These are phyloP conservation scores for Trifolium fragiferum DNA, from an alignment of 306 rosid genomes.

Conservation along the genomic window DNA sequence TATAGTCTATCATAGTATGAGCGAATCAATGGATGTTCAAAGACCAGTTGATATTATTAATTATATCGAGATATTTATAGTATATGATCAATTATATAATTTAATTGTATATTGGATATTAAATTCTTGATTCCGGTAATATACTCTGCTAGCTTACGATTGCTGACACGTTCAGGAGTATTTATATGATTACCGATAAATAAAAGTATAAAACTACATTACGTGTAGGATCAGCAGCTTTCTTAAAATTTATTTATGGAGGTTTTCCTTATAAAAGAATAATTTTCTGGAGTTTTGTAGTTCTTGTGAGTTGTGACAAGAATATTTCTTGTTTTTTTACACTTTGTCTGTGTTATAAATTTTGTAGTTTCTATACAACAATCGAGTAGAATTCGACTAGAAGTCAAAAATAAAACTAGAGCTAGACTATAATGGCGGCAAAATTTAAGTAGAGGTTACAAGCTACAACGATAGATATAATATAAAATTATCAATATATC, in stretches of 20 bases:
- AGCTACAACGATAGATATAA: constrained; percentile 17
- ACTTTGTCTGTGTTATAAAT: constrained; percentile 15
- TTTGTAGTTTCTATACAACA: neutral
- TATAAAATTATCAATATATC: neutral
- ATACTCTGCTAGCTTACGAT: constrained; percentile 7
- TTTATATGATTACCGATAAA: too few relatives aligned
- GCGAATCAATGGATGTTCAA: neutral
- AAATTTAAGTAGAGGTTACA: neutral
- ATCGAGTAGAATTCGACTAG: constrained; percentile 8
- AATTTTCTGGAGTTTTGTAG: neutral
- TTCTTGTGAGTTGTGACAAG: neutral
- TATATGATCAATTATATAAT: neutral
- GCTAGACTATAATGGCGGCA: neutral
- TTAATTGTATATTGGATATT: constrained; percentile 2
- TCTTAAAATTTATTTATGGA: neutral
- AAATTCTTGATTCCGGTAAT: constrained; percentile 21
- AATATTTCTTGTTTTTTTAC: constrained; percentile 20
- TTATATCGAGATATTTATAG: neutral
- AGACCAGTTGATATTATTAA: neutral
- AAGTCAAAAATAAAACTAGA: neutral
- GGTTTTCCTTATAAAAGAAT: too few relatives aligned
- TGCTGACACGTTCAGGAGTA: constrained; percentile 26
- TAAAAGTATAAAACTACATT: neutral
- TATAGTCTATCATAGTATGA: neutral
- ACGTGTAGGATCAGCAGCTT: neutral